A percentile compares a stretch with the other conserved stretches of the same genome.
Evolutionary conservation across 75 land plant species (phyloP).

Genomic region (Picea glauca): DNA sequence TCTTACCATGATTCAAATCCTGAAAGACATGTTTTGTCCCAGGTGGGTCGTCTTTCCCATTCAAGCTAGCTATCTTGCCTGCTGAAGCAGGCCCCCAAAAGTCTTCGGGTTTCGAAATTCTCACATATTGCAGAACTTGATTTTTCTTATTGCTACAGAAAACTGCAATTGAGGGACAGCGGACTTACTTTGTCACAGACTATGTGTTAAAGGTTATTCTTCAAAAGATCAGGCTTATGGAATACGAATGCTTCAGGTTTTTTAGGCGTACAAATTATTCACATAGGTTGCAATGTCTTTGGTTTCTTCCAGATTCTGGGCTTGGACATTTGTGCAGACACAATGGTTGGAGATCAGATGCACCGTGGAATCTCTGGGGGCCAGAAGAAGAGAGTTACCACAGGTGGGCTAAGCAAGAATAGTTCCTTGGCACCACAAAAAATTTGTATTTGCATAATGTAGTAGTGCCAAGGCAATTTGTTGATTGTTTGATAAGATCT

Average conservation of each 20-base stretch:
- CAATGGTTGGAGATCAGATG: slow-evolving; percentile 57
- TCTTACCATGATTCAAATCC: no score
- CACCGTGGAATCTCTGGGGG: slow-evolving; percentile 78
- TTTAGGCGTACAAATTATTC: slow-evolving; percentile 30
- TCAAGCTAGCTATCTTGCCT: not conserved
- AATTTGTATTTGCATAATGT: not conserved
- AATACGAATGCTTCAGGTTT: not conserved
- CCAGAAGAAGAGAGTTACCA: slow-evolving; percentile 80
- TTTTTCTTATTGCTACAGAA: slow-evolving; percentile 18
- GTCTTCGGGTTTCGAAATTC: not conserved
- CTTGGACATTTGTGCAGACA: slow-evolving; percentile 37
- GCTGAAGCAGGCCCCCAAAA: not conserved
- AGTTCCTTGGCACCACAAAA: not conserved
- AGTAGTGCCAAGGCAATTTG: slow-evolving; percentile 24
- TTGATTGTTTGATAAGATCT: not conserved
- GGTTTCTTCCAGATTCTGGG: slow-evolving; percentile 16
- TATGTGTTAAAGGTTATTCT: slow-evolving; percentile 31
- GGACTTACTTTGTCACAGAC: slow-evolving; percentile 29
- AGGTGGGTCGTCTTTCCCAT: not conserved
- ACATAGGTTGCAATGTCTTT: slow-evolving; percentile 53
- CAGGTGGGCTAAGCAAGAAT: slow-evolving; percentile 46
- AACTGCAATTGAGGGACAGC: slow-evolving; percentile 26
- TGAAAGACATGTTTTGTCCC: no score
- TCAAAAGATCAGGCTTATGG: not conserved
- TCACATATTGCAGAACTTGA: not conserved